Evolutionary conservation across 148 eudicot genomes (phyloP), one percentile per base, ranked within the genome.

Genomic region (Camellia japonica): DNA sequence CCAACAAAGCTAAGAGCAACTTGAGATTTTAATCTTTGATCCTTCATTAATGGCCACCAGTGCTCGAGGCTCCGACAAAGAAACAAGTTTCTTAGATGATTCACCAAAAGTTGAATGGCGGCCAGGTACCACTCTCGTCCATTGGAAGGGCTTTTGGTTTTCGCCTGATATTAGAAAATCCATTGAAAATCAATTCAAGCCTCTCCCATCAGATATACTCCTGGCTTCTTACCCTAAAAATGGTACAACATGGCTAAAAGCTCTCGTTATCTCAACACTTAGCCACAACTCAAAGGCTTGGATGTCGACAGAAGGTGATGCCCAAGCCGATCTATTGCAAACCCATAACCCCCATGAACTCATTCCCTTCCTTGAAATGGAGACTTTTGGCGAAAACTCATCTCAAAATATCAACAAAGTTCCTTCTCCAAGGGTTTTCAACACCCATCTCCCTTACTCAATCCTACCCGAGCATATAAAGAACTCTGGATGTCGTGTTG

Each of bases 351-450:
- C 75, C 16, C 60, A 72, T 46, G 58, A 75, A 59, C 78, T 56
- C 66, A 19, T 59, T 18, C 78, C 70, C 10, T 44, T 59, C 59
- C 76, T 79, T 4, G 69, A 70, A 44, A 30, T 30, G 30, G 30
- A 30, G 30, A 30, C 30, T 30, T 30, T 30, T 30, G 30, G 30
- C 30, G 30, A 0, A 11, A 19, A 71, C 8, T 30, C 71, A n/a
- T 18, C 55, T 9, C 23, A 41, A 11, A 64, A 79, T 58, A 44
- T 46, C 11, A 43, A 15, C 14, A 15, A 59, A 8, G 71, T 61
- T 23, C 14, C 58, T 46, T 79, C 52, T 79, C 82, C 76, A 0
- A 61, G 77, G 70, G 47, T 80, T 62, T 73, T 72, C 71, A 63
- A 15, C 47, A 80, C 77, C 12, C 82, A 79, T 72, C n/a, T 79